Percentiles rank a stretch among this genome's conserved stretches.
These are phyloP conservation scores for Fusarium drepaniforme DNA, from an alignment of 2,329 filamentous ascomycete species.

Conservation along the genomic window DNA sequence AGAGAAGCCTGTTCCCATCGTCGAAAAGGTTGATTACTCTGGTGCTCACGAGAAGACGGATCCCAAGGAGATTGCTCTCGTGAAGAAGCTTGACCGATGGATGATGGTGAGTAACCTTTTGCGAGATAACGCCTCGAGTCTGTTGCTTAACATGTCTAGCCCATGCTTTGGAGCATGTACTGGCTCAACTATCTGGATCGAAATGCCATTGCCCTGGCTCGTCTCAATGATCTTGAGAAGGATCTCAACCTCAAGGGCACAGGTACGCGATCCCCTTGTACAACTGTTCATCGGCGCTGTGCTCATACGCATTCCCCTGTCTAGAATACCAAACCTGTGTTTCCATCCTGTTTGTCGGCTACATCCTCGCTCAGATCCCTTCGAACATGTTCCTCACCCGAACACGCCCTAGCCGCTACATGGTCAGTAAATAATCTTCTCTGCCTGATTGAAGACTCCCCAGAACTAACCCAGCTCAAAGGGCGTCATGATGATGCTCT, in stretches of 20 bases:
- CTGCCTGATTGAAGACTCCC: no score
- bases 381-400: slow-evolving; percentile 60
- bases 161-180: slow-evolving; percentile 55
- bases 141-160: slow-evolving; percentile 32
- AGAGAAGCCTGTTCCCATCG: slow-evolving; percentile 29
- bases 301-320: not conserved
- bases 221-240: slow-evolving; percentile 47
- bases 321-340: slow-evolving; percentile 49
- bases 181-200: slow-evolving; percentile 60
- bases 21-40: slow-evolving; percentile 41
- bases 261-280: not conserved
- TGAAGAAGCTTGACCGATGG: slow-evolving; percentile 42
- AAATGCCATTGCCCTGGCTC: slow-evolving; percentile 60
- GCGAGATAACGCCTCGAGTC: no score
- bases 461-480: slow-evolving; percentile 8
- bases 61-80: slow-evolving; percentile 42
- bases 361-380: slow-evolving; percentile 57
- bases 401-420: slow-evolving; percentile 56
- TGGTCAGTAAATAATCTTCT: slow-evolving; percentile 38
- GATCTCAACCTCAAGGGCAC: slow-evolving; percentile 42
- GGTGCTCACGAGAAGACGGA: slow-evolving; percentile 45
- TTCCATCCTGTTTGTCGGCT: slow-evolving; percentile 56
- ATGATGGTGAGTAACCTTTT: slow-evolving; percentile 36
- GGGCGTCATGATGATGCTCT: slow-evolving; percentile 59
- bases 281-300: accelerated